Percentiles rank a stretch among this genome's conserved stretches.
These are phyloP conservation scores for Naganishia sp. DNA, from an alignment of 1,284 basidiomycete species.

Conservation along the genomic window DNA sequence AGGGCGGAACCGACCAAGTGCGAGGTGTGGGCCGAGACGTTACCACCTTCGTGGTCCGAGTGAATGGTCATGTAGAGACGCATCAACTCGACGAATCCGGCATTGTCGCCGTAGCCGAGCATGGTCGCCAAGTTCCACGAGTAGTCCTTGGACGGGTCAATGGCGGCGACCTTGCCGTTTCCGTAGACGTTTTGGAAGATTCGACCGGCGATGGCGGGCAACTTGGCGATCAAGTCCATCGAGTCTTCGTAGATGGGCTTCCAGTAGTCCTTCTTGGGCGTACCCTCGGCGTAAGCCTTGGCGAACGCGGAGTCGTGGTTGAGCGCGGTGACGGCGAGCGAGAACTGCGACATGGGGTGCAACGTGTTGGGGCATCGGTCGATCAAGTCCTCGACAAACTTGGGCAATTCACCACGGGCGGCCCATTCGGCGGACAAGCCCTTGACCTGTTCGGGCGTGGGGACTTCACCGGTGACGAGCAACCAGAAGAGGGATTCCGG, in stretches of 20 bases:
- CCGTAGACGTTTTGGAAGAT: slow-evolving; percentile 92
- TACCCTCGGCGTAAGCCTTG: slow-evolving; percentile 87
- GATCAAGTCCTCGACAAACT: slow-evolving; percentile 88
- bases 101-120: slow-evolving; percentile 88
- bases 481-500: slow-evolving; percentile 96
- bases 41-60: slow-evolving; percentile 97
- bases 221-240: slow-evolving; percentile 97
- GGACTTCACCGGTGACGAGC: slow-evolving; percentile 87
- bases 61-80: slow-evolving; percentile 98
- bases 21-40: slow-evolving; percentile 93
- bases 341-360: slow-evolving; percentile 96
- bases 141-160: slow-evolving; percentile 87
- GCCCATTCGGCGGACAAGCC: slow-evolving; percentile 89
- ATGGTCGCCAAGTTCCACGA: slow-evolving; percentile 89
- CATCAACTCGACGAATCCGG: slow-evolving; percentile 89
- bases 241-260: slow-evolving; percentile 91
- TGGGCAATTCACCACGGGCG: slow-evolving; percentile 80
- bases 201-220: slow-evolving; percentile 94
- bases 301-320: slow-evolving; percentile 98
- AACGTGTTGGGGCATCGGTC: slow-evolving; percentile 90
- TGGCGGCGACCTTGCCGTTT: slow-evolving; percentile 81
- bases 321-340: slow-evolving; percentile 89
- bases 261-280: slow-evolving; percentile 98
- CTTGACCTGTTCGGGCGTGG: slow-evolving; percentile 80
- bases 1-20: slow-evolving; percentile 97